Conservation (phyloP, 2,329 filamentous ascomycete genomes). For the Cercospora citrullina region DNA sequence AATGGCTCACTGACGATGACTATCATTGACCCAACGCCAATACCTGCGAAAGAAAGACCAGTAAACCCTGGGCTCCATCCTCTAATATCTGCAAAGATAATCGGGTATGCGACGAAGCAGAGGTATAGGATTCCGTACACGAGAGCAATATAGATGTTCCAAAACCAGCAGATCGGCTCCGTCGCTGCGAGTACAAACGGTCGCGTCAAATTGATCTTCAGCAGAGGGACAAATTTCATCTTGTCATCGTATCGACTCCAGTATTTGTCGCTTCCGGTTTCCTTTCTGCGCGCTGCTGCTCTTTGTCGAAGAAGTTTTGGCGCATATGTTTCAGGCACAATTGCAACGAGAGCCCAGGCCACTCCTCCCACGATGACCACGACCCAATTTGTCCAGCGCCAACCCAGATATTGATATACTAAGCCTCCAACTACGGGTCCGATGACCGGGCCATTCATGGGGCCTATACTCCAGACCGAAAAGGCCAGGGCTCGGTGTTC, state of each 20-base stretch:
- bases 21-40: conserved; percentile 57
- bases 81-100: conserved; percentile 73
- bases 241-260: conserved; percentile 80
- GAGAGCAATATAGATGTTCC: conserved; percentile 69
- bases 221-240: conserved; percentile 61
- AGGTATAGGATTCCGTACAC: conserved; percentile 86
- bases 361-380: conserved; percentile 69
- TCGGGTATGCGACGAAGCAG: conserved; percentile 87
- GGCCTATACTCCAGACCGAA: conserved; percentile 79
- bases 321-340: conserved; percentile 73
- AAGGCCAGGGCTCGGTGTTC: conserved; percentile 80
- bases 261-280: conserved; percentile 69
- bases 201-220: conserved; percentile 73
- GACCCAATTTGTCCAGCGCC: conserved; percentile 75
- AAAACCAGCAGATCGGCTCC: conserved; percentile 84
- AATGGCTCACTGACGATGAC: conserved; percentile 63
- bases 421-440: conserved; percentile 72
- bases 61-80: conserved; percentile 74
- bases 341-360: conserved; percentile 59
- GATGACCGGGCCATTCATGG: conserved; percentile 65
- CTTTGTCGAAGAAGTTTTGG: conserved; percentile 69
- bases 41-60: conserved; percentile 76
- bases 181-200: conserved; percentile 76
- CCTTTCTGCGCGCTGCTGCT: conserved; percentile 63
- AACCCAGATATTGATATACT: conserved; percentile 73